Evolutionary conservation across 352 stramenopile species (phyloP).

Genomic region (Phytophthora pseudosyringae): DNA sequence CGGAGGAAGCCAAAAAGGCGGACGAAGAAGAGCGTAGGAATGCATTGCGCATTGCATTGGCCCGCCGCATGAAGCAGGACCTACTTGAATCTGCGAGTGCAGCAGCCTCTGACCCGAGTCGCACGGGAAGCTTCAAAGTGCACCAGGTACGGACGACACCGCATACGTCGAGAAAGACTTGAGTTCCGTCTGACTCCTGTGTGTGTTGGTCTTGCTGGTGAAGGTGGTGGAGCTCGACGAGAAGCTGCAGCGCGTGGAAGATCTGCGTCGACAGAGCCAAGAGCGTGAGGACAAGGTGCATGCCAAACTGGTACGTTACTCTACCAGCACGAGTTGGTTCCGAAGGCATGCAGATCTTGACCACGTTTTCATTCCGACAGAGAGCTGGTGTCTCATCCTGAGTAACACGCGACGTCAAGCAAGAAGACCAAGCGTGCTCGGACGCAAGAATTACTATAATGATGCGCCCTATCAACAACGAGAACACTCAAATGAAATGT

Average conservation of each 20-base stretch:
- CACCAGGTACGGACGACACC: slow-evolving; percentile 51
- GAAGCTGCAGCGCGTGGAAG: slow-evolving; percentile 81
- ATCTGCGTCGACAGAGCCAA: slow-evolving; percentile 68
- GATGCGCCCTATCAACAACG: no score
- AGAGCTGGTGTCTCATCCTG: slow-evolving; percentile 21
- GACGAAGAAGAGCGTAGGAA: slow-evolving; percentile 76
- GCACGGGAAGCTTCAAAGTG: slow-evolving; percentile 47
- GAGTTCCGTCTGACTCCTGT: slow-evolving; percentile 2
- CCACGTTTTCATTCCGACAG: slow-evolving; percentile 5
- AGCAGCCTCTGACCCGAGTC: slow-evolving; percentile 30
- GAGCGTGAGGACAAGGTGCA: slow-evolving; percentile 69
- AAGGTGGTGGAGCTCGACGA: slow-evolving; percentile 76
- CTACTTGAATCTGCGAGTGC: slow-evolving; percentile 50
- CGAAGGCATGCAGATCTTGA: neutral
- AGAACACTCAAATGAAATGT: slow-evolving; percentile 18
- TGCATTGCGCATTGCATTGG: slow-evolving; percentile 71
- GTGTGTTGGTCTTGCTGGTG: neutral
- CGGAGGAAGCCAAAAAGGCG: slow-evolving; percentile 67
- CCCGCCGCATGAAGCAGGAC: slow-evolving; percentile 84
- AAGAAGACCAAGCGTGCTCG: neutral
- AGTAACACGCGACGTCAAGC: slow-evolving; percentile 1
- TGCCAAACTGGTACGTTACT: slow-evolving; percentile 46
- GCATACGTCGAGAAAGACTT: neutral
- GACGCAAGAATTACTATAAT: neutral
- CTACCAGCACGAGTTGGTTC: neutral